phyloP scores from a whole-genome alignment of 495 filamentous ascomycete genomes.

The Cudoniella acicularis region DNA sequence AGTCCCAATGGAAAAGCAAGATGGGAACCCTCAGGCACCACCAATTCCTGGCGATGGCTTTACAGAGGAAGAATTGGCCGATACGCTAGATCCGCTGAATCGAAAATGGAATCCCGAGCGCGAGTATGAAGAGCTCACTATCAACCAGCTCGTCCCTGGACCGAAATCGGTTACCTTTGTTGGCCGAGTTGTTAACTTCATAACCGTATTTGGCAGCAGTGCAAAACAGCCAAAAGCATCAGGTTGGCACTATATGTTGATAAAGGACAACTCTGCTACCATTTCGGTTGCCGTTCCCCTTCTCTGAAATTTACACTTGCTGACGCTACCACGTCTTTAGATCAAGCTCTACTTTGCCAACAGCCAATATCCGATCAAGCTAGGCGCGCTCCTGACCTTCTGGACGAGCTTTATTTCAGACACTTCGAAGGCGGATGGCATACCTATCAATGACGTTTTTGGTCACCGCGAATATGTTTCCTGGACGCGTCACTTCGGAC shows the following conservation, averaged over 20 bases:
- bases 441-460: conserved; percentile 23
- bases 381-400: conserved; percentile 40
- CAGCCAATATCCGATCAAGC: conserved; percentile 29
- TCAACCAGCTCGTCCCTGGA: conserved; percentile 49
- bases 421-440: conserved; percentile 6
- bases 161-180: conserved; percentile 47
- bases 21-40: conserved; percentile 20
- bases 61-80: conserved; percentile 42
- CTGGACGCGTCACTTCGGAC: conserved; percentile 44
- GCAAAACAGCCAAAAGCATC: conserved; percentile 20
- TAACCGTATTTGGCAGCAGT: conserved; percentile 35
- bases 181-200: conserved; percentile 59
- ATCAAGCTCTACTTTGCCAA: conserved; percentile 39
- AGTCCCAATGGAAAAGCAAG: conserved; percentile 13
- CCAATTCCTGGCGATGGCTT: conserved; percentile 44
- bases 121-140: conserved; percentile 46
- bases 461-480: conserved; percentile 47
- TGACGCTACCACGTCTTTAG: conserved; percentile 21
- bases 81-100: conserved; percentile 34
- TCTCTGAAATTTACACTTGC: background rate
- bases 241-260: conserved; percentile 50
- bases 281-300: conserved; percentile 39
- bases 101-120: conserved; percentile 52
- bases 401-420: conserved; percentile 39
- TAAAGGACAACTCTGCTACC: conserved; percentile 56